Evolutionary conservation across 306 rosid genomes (phyloP).

Genomic region (Malus sylvestris): DNA sequence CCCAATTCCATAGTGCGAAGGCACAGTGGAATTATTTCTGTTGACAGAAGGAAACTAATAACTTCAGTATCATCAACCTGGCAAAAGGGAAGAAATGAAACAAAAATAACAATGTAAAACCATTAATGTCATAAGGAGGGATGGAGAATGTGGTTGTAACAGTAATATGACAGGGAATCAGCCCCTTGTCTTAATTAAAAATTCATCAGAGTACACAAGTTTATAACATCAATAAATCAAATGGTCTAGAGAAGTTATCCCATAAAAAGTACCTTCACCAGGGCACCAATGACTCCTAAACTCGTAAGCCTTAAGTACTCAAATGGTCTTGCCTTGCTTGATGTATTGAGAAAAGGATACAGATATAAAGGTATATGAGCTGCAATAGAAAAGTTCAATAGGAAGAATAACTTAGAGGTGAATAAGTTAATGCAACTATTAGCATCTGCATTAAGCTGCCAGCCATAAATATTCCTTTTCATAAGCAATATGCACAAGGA

Average conservation of each 20-base stretch:
- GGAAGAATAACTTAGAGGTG: neutral
- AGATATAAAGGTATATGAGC: slow-evolving; percentile 65
- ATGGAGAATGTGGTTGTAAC: neutral
- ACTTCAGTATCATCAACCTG: slow-evolving; percentile 82
- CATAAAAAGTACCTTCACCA: slow-evolving; percentile 65
- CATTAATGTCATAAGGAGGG: neutral
- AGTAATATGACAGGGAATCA: neutral
- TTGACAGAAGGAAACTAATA: slow-evolving; percentile 72
- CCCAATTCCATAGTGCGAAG: slow-evolving; percentile 93
- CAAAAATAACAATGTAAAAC: too few relatives aligned
- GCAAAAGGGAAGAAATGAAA: neutral
- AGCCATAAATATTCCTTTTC: neutral
- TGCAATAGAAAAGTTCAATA: slow-evolving; percentile 32
- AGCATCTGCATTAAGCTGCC: neutral
- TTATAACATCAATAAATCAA: neutral
- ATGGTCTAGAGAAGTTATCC: neutral
- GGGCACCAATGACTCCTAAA: slow-evolving; percentile 86
- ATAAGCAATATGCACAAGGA: neutral
- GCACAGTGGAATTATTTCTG: slow-evolving; percentile 79
- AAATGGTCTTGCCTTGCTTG: slow-evolving; percentile 65
- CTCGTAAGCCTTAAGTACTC: slow-evolving; percentile 84
- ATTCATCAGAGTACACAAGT: neutral
- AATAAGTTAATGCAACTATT: neutral
- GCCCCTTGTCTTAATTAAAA: neutral
- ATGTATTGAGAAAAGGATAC: slow-evolving; percentile 71